phyloP scores from a whole-genome alignment of 805 yeast species.

The Diddensiella transvaalensis region DNA sequence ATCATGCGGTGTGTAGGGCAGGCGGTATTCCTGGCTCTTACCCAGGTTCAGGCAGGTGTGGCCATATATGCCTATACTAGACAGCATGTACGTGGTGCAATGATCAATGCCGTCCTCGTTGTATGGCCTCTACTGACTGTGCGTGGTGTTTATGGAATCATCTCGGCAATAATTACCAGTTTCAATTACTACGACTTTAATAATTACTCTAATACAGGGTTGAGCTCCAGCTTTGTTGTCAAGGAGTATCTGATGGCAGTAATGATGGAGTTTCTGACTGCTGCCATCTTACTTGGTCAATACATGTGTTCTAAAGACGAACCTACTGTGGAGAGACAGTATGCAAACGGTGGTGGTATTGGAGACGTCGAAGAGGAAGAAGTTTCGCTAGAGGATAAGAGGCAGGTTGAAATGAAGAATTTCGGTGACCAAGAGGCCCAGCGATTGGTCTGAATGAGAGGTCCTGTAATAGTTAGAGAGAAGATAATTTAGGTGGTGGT shows the following conservation, averaged over 20 bases:
- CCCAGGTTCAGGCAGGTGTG: background rate
- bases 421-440: too few species aligned
- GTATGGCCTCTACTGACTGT: slow-evolving; percentile 13
- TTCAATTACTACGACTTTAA: slow-evolving; percentile 17
- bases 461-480: too few species aligned
- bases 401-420: too few species aligned
- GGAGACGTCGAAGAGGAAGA: too few species aligned
- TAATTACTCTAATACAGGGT: slow-evolving; percentile 11
- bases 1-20: slow-evolving; percentile 17
- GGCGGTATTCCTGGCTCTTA: slow-evolving; percentile 13
- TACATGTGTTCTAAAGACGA: background rate
- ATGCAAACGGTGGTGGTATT: too few species aligned
- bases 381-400: too few species aligned
- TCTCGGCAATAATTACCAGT: slow-evolving; percentile 8
- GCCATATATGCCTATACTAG: slow-evolving; percentile 2
- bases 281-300: background rate
- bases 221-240: slow-evolving; percentile 10
- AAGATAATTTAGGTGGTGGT: too few species aligned
- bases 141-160: slow-evolving; percentile 18
- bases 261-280: slow-evolving; percentile 17
- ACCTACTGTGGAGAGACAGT: too few species aligned
- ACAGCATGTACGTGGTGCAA: slow-evolving; percentile 3
- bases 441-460: too few species aligned
- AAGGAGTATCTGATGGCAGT: slow-evolving; percentile 18
- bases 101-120: slow-evolving; percentile 2